Percentiles rank a stretch among this genome's conserved stretches.
Evolutionary conservation across 2,329 filamentous ascomycete genomes (phyloP).

Genomic region (Penicillium sp.): DNA sequence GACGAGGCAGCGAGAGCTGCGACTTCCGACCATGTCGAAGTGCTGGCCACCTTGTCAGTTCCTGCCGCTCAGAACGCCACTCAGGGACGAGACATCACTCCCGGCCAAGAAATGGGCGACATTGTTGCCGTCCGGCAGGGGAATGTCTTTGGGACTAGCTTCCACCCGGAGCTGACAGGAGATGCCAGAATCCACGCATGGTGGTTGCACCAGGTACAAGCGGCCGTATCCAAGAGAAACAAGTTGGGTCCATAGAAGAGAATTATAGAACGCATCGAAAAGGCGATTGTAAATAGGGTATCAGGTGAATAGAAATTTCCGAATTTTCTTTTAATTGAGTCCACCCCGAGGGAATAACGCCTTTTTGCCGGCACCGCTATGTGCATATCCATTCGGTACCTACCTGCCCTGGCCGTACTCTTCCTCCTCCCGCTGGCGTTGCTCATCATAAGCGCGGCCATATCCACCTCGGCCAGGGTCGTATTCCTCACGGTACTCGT

Average conservation of each 20-base stretch:
- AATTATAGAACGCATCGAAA: slow-evolving; percentile 12
- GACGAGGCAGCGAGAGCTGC: slow-evolving; percentile 46
- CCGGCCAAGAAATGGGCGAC: slow-evolving; percentile 55
- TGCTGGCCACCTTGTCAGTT: slow-evolving; percentile 57
- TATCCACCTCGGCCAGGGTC: slow-evolving; percentile 91
- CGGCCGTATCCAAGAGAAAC: slow-evolving; percentile 36
- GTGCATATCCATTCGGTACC: slow-evolving; percentile 14
- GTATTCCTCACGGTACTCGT: slow-evolving; percentile 96
- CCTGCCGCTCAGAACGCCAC: slow-evolving; percentile 50
- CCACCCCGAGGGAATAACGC: slow-evolving; percentile 35
- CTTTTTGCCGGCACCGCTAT: slow-evolving; percentile 28
- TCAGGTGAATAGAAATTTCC: slow-evolving; percentile 29
- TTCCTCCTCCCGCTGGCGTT: slow-evolving; percentile 56
- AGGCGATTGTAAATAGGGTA: slow-evolving; percentile 29
- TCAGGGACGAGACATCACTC: slow-evolving; percentile 39
- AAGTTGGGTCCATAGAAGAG: slow-evolving; percentile 20
- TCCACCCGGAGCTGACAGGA: slow-evolving; percentile 88
- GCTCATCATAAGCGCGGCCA: slow-evolving; percentile 71
- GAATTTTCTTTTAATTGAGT: slow-evolving; percentile 28
- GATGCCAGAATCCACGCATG: slow-evolving; percentile 87
- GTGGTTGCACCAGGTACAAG: slow-evolving; percentile 76
- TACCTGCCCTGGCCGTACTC: slow-evolving; percentile 59
- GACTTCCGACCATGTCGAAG: slow-evolving; percentile 53
- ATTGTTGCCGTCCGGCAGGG: slow-evolving; percentile 87
- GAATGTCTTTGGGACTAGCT: slow-evolving; percentile 91